Base-by-base conservation (phyloP, 331 rosid genomes). In the Pyrus hybrid region DNA sequence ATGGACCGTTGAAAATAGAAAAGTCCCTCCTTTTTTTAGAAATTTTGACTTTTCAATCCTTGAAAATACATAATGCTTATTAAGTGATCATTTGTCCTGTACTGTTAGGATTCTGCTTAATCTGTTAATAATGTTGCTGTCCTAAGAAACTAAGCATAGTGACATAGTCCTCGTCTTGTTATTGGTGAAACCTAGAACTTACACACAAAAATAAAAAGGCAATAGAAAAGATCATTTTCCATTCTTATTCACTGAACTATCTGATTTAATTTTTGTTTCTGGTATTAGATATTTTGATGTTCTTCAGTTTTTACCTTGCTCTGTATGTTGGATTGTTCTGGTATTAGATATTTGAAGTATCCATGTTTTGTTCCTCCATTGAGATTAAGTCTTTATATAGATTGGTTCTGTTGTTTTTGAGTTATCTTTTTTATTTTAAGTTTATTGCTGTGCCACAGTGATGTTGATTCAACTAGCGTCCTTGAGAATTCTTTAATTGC, bases 401-500 rank as follows among this genome's bases (percentile, higher is more conserved):
- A 35, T 35, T 35, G 8, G 43, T 35, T 37, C 3, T 37, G 13
- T 37, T 37, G 13, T 37, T 8, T 37, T 37, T 37, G 43, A 3
- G 12, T 37, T 37, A 37, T 37, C n/a, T 37, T 8, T 37, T 37
- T 12, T 37, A 37, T 37, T 37, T 12, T 37, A 37, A 37, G 13
- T 8, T 37, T 37, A 35, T 57, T 76, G 74, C 51, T 78, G 13
- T 75, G 80, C 67, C 82, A 80, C 92, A 95, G 99, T 79, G 97
- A 90, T 84, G 70, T 82, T 26, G 99, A 95, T 84, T 86, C 97
- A 79, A 88, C 86, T 76, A 92, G 85, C 53, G 75, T 84, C 66
- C 97, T 95, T 71, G 99, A 95, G 86, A 92, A 89, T 84, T 92
- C 97, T 80, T 83, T 95, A 86, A 91, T 83, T 89, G 93, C 93